Base-by-base conservation (phyloP, 2,329 filamentous ascomycete species). In the Thermochaetoides dissita region DNA sequence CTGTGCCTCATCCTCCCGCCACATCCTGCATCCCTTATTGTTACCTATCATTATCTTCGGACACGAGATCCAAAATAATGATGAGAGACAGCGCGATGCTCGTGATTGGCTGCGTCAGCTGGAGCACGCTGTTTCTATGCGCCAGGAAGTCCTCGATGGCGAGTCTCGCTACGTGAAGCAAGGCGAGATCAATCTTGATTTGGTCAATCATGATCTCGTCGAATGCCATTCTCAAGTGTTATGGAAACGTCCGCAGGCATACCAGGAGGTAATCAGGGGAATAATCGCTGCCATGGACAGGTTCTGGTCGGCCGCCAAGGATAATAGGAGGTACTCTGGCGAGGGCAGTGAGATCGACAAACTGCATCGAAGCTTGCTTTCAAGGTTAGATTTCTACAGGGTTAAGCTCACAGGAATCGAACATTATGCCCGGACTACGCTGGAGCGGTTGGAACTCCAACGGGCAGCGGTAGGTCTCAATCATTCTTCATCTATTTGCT, bases 221-320 rank as follows among this genome's bases (percentile, higher is more conserved):
- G 75, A 79, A 59, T 79, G 75, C 50, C 73, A 79, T 53, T 67
- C 69, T 1, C 72, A 74, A 51, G 73, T 77, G 30, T 62, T 78
- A 48, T 78, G 74, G 74, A 76, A 77, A 57, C 63, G 74, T 31
- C 75, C 75, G 1, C 71, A 76, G 57, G 73, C 76, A 1, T 79
- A 77, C 51, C 57, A 68, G 54, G 69, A 71, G 41, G 69, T 76
- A 40, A 59, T 69, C 40, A 58, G 57, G 30, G 66, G 69, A 50
- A 65, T 77, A 53, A 61, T 66, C 45, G 56, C 56, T 41, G 66
- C 66, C 24, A 68, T 76, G 66, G 55, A 53, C 6, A 56, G 55
- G 32, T 74, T 72, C 50, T 59, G 55, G 47, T 44, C 52, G 5
- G 44, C 50, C 45, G 55, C 54, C 17, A 29, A 32, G 38, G 31